Conservation (phyloP, 2,329 filamentous ascomycete genomes). For the Blumeria hordei region DNA sequence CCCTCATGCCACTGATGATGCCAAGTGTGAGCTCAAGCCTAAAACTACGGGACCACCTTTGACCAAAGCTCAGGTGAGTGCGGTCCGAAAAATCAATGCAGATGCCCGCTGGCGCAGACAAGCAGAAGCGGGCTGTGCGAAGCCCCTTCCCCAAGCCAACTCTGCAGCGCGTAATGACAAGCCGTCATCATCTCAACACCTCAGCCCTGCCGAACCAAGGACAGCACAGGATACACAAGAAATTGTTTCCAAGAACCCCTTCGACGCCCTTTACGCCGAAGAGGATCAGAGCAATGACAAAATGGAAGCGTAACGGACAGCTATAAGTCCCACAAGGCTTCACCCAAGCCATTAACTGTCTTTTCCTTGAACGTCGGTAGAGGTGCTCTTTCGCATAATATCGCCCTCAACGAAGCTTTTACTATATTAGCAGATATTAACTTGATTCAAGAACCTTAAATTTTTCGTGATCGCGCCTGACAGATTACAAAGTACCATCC, state of each 20-base stretch:
- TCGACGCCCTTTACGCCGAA: background rate
- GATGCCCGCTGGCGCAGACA: background rate
- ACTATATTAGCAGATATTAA: too few relatives aligned
- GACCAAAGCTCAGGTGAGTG: background rate
- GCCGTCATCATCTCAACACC: too few relatives aligned
- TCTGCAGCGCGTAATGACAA: too few relatives aligned
- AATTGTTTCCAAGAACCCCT: background rate
- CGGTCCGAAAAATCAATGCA: background rate
- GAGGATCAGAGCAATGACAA: background rate
- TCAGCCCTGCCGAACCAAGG: too few relatives aligned
- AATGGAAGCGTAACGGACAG: background rate
- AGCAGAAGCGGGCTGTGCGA: background rate
- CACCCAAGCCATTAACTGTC: background rate
- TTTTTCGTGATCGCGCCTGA: background rate
- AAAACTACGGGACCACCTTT: background rate
- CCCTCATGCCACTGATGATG: background rate
- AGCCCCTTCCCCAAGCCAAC: background rate
- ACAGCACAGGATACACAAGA: too few relatives aligned
- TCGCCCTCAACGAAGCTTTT: background rate
- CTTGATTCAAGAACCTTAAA: background rate
- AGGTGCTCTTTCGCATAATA: background rate
- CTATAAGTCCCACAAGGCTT: background rate
- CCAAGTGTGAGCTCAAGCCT: background rate
- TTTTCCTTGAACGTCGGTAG: background rate
- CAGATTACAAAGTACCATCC: background rate